These are phyloP conservation scores for Phytophthora citrophthora DNA, from an alignment of 352 stramenopile genomes.

Conservation along the genomic window DNA sequence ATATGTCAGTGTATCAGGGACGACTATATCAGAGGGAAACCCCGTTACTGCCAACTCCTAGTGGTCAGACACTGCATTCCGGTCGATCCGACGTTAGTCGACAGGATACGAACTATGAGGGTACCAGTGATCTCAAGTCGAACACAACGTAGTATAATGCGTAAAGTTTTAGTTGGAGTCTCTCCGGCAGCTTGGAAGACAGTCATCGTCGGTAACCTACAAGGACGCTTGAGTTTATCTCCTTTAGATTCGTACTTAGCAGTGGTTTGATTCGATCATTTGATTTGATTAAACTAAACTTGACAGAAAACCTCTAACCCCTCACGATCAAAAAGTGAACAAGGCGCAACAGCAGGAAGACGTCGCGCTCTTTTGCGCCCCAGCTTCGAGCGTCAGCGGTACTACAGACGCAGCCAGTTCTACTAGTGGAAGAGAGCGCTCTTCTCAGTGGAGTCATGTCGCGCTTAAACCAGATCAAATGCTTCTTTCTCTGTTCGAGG, in stretches of 20 bases:
- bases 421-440: background rate
- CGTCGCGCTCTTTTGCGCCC: conserved; percentile 2
- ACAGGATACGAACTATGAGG: too few relatives aligned
- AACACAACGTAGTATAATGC: too few relatives aligned
- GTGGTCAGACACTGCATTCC: too few relatives aligned
- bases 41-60: too few relatives aligned
- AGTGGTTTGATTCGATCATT: background rate
- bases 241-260: conserved; percentile 43
- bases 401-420: background rate
- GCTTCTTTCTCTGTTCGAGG: conserved; percentile 9
- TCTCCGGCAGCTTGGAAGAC: too few relatives aligned
- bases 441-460: background rate
- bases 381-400: conserved; percentile 10
- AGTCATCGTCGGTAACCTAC: too few relatives aligned
- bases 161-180: too few relatives aligned
- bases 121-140: too few relatives aligned
- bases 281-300: conserved; percentile 17
- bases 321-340: conserved; percentile 12
- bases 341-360: conserved; percentile 17
- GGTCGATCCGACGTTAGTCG: too few relatives aligned
- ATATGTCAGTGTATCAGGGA: too few relatives aligned
- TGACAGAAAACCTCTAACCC: conserved; percentile 2
- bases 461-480: background rate
- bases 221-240: too few relatives aligned
- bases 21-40: too few relatives aligned